A percentile compares a stretch with the other conserved stretches of the same genome.
Evolutionary conservation across 2,329 filamentous ascomycete species (phyloP).

Genomic region (Tothia fuscella): DNA sequence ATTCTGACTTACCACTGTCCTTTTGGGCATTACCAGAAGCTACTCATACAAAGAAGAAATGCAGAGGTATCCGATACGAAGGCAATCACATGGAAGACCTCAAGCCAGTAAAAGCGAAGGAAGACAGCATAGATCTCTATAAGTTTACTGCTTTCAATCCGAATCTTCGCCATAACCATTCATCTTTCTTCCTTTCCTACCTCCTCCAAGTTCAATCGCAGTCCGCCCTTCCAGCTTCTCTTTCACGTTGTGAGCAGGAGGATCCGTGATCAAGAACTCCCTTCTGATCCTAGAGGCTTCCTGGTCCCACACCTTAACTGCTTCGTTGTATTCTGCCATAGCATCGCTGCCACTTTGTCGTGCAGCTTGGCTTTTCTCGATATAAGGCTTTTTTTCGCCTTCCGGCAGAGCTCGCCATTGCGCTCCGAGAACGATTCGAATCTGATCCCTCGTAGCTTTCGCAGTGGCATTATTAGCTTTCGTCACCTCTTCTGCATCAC

Average conservation of each 20-base stretch:
- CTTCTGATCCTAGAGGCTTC: constrained; percentile 41
- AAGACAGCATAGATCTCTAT: no score
- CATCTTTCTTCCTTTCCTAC: constrained; percentile 16
- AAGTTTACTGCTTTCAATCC: not conserved
- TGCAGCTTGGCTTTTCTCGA: constrained; percentile 54
- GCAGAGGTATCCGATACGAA: no score
- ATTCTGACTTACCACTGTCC: no score
- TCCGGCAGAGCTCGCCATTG: constrained; percentile 76
- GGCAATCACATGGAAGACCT: no score
- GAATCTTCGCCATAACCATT: constrained; percentile 2
- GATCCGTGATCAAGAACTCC: constrained; percentile 29
- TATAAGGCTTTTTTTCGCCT: constrained; percentile 64
- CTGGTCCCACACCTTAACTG: constrained; percentile 60
- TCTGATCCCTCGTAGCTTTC: constrained; percentile 58
- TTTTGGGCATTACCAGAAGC: no score
- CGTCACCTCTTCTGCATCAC: constrained; percentile 53
- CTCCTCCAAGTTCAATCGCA: constrained; percentile 25
- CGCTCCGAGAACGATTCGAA: constrained; percentile 72
- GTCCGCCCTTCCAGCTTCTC: constrained; percentile 21
- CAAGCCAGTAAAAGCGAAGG: no score
- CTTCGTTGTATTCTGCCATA: constrained; percentile 47
- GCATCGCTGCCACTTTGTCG: constrained; percentile 44
- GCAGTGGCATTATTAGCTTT: constrained; percentile 54
- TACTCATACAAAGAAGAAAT: no score
- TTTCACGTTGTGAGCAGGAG: constrained; percentile 16